Conservation (phyloP, 2,329 filamentous ascomycete genomes). For the Ciborinia camelliae region DNA sequence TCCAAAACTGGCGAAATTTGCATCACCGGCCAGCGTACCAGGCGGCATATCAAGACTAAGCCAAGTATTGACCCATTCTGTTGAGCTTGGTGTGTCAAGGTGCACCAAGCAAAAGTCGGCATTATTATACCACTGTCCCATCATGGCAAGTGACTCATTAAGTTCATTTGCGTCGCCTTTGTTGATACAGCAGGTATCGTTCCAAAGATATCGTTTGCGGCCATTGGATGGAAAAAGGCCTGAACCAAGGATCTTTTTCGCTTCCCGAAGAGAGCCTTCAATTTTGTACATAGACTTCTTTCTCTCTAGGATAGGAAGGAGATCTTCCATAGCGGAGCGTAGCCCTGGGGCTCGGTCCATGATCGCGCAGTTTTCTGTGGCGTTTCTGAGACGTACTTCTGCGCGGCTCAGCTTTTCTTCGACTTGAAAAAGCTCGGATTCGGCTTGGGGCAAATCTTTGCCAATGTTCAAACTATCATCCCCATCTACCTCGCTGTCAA, state of each 20-base stretch:
- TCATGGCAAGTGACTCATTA: conserved; percentile 36
- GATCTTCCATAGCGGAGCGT: conserved; percentile 13
- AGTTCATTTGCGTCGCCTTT: conserved; percentile 36
- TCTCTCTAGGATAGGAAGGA: conserved; percentile 21
- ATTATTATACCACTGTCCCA: conserved; percentile 38
- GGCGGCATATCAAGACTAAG: conserved; percentile 22
- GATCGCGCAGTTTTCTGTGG: conserved; percentile 1
- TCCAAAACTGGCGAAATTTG: conserved; percentile 28
- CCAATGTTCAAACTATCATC: background rate
- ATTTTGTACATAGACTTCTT: conserved; percentile 37
- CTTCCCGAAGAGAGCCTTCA: conserved; percentile 29
- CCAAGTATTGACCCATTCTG: conserved; percentile 33
- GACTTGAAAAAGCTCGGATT: background rate
- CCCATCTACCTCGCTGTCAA: background rate
- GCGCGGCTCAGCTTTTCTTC: conserved; percentile 1
- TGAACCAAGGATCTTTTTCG: conserved; percentile 32
- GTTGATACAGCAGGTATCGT: conserved; percentile 39
- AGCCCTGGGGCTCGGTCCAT: conserved; percentile 7
- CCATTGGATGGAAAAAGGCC: conserved; percentile 32
- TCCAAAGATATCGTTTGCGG: conserved; percentile 37
- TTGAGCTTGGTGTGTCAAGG: conserved; percentile 28
- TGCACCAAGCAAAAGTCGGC: conserved; percentile 38
- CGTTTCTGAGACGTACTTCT: conserved; percentile 6
- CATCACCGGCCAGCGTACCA: background rate
- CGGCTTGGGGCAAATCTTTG: background rate